Evolutionary conservation across 2,329 filamentous ascomycete genomes (phyloP), one percentile per base, ranked within the genome.

Genomic region (Tolypocladium endophyticum): DNA sequence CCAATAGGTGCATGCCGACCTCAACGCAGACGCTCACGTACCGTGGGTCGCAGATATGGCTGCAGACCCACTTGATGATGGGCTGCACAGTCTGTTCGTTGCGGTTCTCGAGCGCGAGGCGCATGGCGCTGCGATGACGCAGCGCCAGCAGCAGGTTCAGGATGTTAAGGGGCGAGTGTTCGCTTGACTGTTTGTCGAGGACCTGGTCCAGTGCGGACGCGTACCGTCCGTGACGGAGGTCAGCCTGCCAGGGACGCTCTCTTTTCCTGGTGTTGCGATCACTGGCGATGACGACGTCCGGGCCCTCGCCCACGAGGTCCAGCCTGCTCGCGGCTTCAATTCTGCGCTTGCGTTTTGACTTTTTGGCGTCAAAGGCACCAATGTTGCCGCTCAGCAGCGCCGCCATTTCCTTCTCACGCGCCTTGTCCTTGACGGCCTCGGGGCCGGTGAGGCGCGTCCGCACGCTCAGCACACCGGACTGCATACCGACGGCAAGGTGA

Each of bases 401-500:
- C 64, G 89, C 79, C 90, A 96, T 95, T 73, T 90, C 90, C 77
- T 88, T 90, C 70, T 89, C 87, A 57, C 88, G 85, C 72, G 93
- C 89, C 33, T 84, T 81, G 66, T 90, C 88, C 63, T 85, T 86
- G 30, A 85, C 80, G 59, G 93, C 93, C 68, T 95, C 89, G 58
- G 89, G 81, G 6, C 91, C 91, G 0, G 89, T 91, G 16, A 96
- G 82, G n/a, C 92, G 86, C 1, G 93, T 97, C 70, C 89, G 88
- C 68, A 97, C 83, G 35, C 90, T 95, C 14, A 99, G 81, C n/a
- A 96, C 83, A 54, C 94, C 94, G 2, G 90, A 95, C 68, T 94
- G 88, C 87, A 97, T 93, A 72, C 93, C 94, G 1, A 99, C 94
- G 5, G 89, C 92, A 58, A 99, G 83, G 74, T 99, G 94, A 65